These are phyloP conservation scores for Paecilomyces dactylethromorphus DNA, from an alignment of 2,329 filamentous ascomycete species.

Conservation along the genomic window DNA sequence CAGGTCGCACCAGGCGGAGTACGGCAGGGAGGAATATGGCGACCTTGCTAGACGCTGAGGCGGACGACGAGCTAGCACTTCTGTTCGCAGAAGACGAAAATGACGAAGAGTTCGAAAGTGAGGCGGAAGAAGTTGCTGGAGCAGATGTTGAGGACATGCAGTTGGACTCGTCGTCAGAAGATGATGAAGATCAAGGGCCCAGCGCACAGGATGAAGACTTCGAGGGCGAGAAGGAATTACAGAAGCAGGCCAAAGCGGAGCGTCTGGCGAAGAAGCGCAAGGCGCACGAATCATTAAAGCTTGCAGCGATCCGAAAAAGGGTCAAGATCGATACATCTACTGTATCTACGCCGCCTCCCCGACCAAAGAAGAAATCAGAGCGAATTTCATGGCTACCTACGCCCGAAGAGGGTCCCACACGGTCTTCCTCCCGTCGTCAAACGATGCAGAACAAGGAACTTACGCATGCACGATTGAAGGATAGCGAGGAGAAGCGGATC, in stretches of 20 bases:
- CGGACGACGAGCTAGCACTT: constrained; percentile 60
- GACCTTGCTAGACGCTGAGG: constrained; percentile 67
- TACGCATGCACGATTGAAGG: constrained; percentile 42
- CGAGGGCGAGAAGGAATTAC: constrained; percentile 80
- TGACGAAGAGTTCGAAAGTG: constrained; percentile 37
- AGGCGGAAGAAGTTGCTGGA: constrained; percentile 33
- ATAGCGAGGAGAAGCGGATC: constrained; percentile 42
- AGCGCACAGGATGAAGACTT: constrained; percentile 57
- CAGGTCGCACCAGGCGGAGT: constrained; percentile 60
- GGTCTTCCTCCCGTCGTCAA: constrained; percentile 56
- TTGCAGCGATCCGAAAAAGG: constrained; percentile 56
- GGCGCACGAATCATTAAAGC: constrained; percentile 63
- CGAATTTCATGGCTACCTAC: constrained; percentile 64
- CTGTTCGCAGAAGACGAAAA: constrained; percentile 59
- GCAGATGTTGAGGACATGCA: constrained; percentile 67
- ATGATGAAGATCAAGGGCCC: constrained; percentile 69
- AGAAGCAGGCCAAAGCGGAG: constrained; percentile 66
- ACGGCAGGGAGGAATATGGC: constrained; percentile 83
- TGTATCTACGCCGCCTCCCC: constrained; percentile 27
- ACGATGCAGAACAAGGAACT: constrained; percentile 61
- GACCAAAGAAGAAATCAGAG: constrained; percentile 63
- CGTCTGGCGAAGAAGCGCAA: constrained; percentile 72
- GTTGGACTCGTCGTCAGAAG: constrained; percentile 78
- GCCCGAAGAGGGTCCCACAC: constrained; percentile 53
- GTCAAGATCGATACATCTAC: constrained; percentile 62